Percentiles rank a stretch among this genome's conserved stretches.
These are phyloP conservation scores for Ilyonectria robusta DNA, from an alignment of 2,329 filamentous ascomycete species.

Conservation along the genomic window DNA sequence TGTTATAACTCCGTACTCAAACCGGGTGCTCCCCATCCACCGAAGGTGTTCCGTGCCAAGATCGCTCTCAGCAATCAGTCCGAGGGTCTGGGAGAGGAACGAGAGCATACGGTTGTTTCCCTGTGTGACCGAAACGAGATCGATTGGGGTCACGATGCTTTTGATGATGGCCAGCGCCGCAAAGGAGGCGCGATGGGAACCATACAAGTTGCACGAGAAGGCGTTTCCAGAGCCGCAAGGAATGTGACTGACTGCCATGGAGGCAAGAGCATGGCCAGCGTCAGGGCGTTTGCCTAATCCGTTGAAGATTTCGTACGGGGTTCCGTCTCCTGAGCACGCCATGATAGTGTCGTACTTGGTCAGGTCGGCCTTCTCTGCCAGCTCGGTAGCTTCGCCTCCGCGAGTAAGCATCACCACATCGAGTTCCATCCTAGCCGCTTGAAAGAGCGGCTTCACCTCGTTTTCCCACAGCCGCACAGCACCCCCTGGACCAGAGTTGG, in stretches of 20 bases:
- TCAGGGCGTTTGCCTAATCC: slow-evolving; percentile 84
- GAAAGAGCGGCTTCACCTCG: slow-evolving; percentile 85
- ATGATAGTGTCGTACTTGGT: slow-evolving; percentile 87
- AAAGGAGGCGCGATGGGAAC: slow-evolving; percentile 80
- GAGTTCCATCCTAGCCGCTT: slow-evolving; percentile 82
- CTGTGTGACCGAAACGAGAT: slow-evolving; percentile 90
- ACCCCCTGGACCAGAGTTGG: slow-evolving; percentile 85
- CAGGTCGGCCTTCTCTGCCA: slow-evolving; percentile 82
- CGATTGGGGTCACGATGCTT: slow-evolving; percentile 85
- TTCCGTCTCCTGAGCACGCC: slow-evolving; percentile 91
- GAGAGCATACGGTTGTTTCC: slow-evolving; percentile 81
- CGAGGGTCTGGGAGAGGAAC: slow-evolving; percentile 91
- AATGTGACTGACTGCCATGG: slow-evolving; percentile 86
- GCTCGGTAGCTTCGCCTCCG: slow-evolving; percentile 82
- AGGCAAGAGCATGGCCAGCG: slow-evolving; percentile 79
- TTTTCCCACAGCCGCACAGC: slow-evolving; percentile 81
- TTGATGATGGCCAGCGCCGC: slow-evolving; percentile 91
- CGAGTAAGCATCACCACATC: slow-evolving; percentile 81
- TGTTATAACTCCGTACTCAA: slow-evolving; percentile 86
- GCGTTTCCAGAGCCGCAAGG: slow-evolving; percentile 96
- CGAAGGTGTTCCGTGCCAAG: slow-evolving; percentile 90
- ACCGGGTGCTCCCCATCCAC: slow-evolving; percentile 92
- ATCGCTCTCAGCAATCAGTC: slow-evolving; percentile 91
- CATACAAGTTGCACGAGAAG: slow-evolving; percentile 90
- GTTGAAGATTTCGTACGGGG: slow-evolving; percentile 95